Base-by-base conservation (phyloP, 257 asterid genomes). In the Rehmannia glutinosa region DNA sequence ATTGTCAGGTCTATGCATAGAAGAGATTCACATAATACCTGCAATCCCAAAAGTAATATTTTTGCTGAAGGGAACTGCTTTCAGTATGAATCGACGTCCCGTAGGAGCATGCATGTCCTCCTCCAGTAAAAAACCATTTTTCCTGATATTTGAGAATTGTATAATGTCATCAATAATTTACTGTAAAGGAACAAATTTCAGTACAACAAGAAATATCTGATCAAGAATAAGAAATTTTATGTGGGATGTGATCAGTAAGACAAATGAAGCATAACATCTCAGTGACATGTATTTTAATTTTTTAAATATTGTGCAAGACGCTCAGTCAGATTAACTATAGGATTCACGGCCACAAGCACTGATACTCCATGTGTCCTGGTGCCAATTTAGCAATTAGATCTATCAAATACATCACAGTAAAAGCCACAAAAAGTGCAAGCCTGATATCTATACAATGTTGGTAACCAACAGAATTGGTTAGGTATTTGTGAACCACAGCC, bases 61-160 rank as follows among this genome's bases (percentile, higher is more conserved):
- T 85, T 94, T 91, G 78, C 99, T 94, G 87, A 88, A 94, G 72
- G 97, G 99, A 69, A 94, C 93, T 70, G 99, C 95, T 81, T 88
- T 90, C 59, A 94, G 84, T 71, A 85, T 76, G 71, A 82, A 94
- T 27, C 96, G 96, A 28, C 27, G 82, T 45, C 99, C 99, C 4
- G 91, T 82, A 69, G 96, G 94, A 80, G 99, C 96, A 33, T 78
- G 62, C 77, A 72, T 41, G 69, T 91, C 96, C 79, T 94, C 99
- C 82, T 81, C 92, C 83, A 94, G 54, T 28, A 76, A 61, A 76
- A 94, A 94, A 2, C 99, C 99, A 75, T 94, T 94, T 88, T 72
- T 88, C 89, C 99, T 94, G 89, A 36, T 55, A 73, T 69, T 72
- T 25, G 32, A 72, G 49, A 49, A 70, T 24, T 59, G 19, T 51